Percentiles rank a stretch among this genome's conserved stretches.
These are phyloP conservation scores for Cucurbitaria berberidis DNA, from an alignment of 2,329 filamentous ascomycete species.

Conservation along the genomic window DNA sequence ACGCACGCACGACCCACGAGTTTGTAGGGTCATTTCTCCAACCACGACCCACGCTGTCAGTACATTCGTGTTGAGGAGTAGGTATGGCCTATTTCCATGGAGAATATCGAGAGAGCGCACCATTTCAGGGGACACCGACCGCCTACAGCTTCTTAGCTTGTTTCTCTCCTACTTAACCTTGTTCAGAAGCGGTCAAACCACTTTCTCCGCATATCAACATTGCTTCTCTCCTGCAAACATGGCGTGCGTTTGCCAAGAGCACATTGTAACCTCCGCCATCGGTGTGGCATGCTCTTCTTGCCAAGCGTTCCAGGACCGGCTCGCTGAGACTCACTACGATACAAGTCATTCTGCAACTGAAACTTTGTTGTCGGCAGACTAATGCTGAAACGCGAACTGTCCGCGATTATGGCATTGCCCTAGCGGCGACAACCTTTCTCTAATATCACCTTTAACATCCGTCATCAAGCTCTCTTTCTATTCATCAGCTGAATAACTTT, in stretches of 20 bases:
- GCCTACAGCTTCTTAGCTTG: too few relatives aligned
- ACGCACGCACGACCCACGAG: slow-evolving; percentile 23
- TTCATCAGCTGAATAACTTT: background rate
- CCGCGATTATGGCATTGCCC: background rate
- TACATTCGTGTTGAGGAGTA: too few relatives aligned
- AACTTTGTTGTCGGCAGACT: background rate
- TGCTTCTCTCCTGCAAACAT: background rate
- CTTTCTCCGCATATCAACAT: too few relatives aligned
- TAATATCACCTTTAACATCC: background rate
- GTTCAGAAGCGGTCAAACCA: too few relatives aligned
- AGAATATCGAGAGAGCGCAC: background rate
- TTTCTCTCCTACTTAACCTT: too few relatives aligned
- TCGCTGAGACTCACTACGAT: slow-evolving; percentile 7
- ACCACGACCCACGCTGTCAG: background rate
- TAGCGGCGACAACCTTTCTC: background rate
- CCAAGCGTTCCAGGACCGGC: background rate
- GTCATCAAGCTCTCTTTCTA: background rate
- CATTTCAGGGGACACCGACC: background rate
- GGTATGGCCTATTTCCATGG: background rate
- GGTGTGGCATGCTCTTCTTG: background rate
- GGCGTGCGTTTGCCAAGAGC: background rate
- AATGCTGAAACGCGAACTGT: slow-evolving; percentile 10
- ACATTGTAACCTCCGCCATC: background rate
- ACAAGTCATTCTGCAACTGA: background rate
- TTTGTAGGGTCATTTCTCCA: slow-evolving; percentile 7